These are phyloP conservation scores for Macrophomina pseudophaseolina DNA, from an alignment of 2,329 filamentous ascomycete species.

Conservation along the genomic window DNA sequence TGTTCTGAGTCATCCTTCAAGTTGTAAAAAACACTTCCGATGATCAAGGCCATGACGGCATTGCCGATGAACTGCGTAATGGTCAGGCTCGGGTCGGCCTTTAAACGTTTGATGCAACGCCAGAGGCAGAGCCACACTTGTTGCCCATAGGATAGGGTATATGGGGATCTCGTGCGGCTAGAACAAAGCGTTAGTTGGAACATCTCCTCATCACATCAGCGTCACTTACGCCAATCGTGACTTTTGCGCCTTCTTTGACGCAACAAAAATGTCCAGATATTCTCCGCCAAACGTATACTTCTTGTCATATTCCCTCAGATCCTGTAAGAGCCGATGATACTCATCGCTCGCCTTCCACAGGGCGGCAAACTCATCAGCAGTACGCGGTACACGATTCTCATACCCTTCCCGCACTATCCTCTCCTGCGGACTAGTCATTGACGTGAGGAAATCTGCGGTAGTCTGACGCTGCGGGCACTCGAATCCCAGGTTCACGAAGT, in stretches of 20 bases:
- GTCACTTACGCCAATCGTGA: slow-evolving; percentile 40
- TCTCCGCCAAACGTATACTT: slow-evolving; percentile 53
- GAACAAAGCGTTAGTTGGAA: not conserved
- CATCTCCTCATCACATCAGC: no score
- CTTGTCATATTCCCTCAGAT: slow-evolving; percentile 54
- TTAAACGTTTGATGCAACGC: slow-evolving; percentile 78
- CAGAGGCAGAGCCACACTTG: slow-evolving; percentile 80
- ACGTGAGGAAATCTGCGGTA: slow-evolving; percentile 77
- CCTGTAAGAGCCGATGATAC: slow-evolving; percentile 43
- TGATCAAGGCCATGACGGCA: slow-evolving; percentile 75
- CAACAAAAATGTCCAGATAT: slow-evolving; percentile 51
- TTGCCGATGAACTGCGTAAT: slow-evolving; percentile 73
- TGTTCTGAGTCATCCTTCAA: slow-evolving; percentile 67
- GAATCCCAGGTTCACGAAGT: slow-evolving; percentile 75
- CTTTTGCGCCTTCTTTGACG: slow-evolving; percentile 54
- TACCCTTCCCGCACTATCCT: slow-evolving; percentile 52
- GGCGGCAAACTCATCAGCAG: slow-evolving; percentile 57
- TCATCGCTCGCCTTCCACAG: slow-evolving; percentile 51
- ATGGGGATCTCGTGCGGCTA: slow-evolving; percentile 73
- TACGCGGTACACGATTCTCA: slow-evolving; percentile 53
- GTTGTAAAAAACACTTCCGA: slow-evolving; percentile 83
- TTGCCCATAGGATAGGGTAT: slow-evolving; percentile 76
- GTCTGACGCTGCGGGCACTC: slow-evolving; percentile 73
- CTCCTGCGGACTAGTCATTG: slow-evolving; percentile 64
- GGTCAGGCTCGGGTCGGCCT: slow-evolving; percentile 77